Percentiles rank a stretch among this genome's conserved stretches.
Evolutionary conservation across 371 early-diverging fungal species (phyloP).

Genomic region (Choanephora cucurbitarum): DNA sequence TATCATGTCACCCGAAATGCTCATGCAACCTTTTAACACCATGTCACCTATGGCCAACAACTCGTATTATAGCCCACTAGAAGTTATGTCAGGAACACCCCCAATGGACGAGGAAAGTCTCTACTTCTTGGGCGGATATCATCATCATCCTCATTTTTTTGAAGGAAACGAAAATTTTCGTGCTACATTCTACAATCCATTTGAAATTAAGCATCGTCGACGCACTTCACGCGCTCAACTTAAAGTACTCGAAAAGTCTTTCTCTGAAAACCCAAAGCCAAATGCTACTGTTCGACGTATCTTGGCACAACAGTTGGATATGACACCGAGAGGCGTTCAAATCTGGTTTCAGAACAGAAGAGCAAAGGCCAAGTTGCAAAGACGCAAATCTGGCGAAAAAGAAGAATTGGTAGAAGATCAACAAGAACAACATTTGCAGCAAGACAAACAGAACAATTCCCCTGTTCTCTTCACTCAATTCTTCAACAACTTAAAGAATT

Average conservation of each 20-base stretch:
- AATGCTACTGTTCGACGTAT: constrained; percentile 59
- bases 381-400: constrained; percentile 20
- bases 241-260: constrained; percentile 67
- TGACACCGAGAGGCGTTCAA: constrained; percentile 91
- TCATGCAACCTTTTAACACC: no score
- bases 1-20: no score
- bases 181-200: constrained; percentile 72
- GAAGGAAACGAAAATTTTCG: constrained; percentile 9
- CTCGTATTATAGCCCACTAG: no score
- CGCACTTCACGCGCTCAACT: constrained; percentile 73
- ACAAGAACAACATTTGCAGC: constrained; percentile 1
- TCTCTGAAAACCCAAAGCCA: constrained; percentile 73
- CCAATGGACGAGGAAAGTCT: no score
- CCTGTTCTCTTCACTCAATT: constrained; percentile 19
- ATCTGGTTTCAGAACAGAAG: constrained; percentile 99
- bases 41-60: no score
- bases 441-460: constrained; percentile 7
- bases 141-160: no score
- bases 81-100: no score
- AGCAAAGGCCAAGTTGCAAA: constrained; percentile 63
- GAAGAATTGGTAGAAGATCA: constrained; percentile 11
- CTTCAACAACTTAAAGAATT: constrained; percentile 20
- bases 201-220: constrained; percentile 75
- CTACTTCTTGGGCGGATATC: no score
- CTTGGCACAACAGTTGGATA: constrained; percentile 73